phyloP scores from a whole-genome alignment of 805 yeast genomes.

The Allodekkera sacchari region DNA sequence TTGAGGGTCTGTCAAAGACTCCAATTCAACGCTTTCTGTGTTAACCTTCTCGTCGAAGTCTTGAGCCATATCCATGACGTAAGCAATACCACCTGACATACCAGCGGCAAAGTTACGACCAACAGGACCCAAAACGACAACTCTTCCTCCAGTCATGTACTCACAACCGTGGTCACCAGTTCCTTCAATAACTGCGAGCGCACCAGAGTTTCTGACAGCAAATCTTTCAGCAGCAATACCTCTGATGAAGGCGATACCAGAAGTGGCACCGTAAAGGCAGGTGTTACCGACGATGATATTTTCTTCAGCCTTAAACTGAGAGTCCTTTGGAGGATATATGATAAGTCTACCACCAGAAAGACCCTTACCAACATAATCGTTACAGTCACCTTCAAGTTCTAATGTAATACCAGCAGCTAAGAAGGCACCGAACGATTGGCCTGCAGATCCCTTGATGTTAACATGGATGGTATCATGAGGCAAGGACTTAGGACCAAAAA shows the following conservation, averaged over 20 bases:
- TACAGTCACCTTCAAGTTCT: slow-evolving; percentile 94
- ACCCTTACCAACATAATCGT: slow-evolving; percentile 97
- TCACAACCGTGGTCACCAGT: slow-evolving; percentile 99
- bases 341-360: slow-evolving; percentile 90
- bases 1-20: slow-evolving; percentile 70
- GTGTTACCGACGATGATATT: slow-evolving; percentile 96
- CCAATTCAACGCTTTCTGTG: slow-evolving; percentile 71
- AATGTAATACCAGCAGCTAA: slow-evolving; percentile 93
- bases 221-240: slow-evolving; percentile 99
- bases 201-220: slow-evolving; percentile 98
- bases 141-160: slow-evolving; percentile 99
- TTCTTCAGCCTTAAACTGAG: slow-evolving; percentile 87
- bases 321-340: slow-evolving; percentile 82
- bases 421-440: slow-evolving; percentile 98
- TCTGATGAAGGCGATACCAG: slow-evolving; percentile 87
- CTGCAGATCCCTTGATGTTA: slow-evolving; percentile 86
- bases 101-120: slow-evolving; percentile 96
- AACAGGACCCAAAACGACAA: slow-evolving; percentile 82
- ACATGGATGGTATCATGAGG: slow-evolving; percentile 97
- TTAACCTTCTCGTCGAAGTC: slow-evolving; percentile 80
- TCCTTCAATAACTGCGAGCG: slow-evolving; percentile 93
- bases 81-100: slow-evolving; percentile 99
- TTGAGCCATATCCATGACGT: slow-evolving; percentile 91
- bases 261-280: slow-evolving; percentile 95
- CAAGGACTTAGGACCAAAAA: slow-evolving; percentile 85